Percentiles rank a stretch among this genome's conserved stretches.
These are phyloP conservation scores for Spergularia azorica DNA, from an alignment of 179 eudicot genomes.

Conservation along the genomic window DNA sequence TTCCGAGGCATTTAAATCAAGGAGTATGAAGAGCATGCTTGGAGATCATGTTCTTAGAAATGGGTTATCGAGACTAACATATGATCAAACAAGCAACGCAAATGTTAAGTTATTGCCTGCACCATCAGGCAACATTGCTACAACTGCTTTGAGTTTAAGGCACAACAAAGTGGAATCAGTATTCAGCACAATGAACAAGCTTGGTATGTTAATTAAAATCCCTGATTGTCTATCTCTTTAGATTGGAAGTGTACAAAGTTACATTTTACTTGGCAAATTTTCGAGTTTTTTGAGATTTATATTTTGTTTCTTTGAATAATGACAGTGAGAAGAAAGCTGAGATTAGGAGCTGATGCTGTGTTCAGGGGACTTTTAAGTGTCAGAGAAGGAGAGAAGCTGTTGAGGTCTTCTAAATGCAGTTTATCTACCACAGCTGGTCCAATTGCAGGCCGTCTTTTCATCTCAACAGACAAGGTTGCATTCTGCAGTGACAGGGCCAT, in stretches of 20 bases:
- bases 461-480: conserved; percentile 45
- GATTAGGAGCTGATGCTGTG: conserved; percentile 40
- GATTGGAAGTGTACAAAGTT: not conserved
- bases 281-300: not conserved
- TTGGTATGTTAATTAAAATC: conserved; percentile 21
- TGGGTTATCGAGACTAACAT: conserved; percentile 19
- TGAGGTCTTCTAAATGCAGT: conserved; percentile 37
- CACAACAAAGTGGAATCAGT: conserved; percentile 19
- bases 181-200: conserved; percentile 33
- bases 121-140: conserved; percentile 12
- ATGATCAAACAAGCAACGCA: conserved; percentile 9
- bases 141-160: not conserved
- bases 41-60: conserved; percentile 27
- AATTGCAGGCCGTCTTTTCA: conserved; percentile 37
- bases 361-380: conserved; percentile 38
- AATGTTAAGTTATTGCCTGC: conserved; percentile 16
- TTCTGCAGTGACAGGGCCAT: conserved; percentile 41
- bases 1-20: conserved; percentile 30
- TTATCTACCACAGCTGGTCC: conserved; percentile 44
- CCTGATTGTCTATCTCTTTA: not conserved
- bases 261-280: not conserved
- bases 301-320: not conserved
- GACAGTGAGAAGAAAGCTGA: conserved; percentile 43
- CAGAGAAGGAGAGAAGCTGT: conserved; percentile 34
- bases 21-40: conserved; percentile 29